Base-by-base conservation (phyloP, 805 yeast genomes). In the Priceomyces haplophilus region DNA sequence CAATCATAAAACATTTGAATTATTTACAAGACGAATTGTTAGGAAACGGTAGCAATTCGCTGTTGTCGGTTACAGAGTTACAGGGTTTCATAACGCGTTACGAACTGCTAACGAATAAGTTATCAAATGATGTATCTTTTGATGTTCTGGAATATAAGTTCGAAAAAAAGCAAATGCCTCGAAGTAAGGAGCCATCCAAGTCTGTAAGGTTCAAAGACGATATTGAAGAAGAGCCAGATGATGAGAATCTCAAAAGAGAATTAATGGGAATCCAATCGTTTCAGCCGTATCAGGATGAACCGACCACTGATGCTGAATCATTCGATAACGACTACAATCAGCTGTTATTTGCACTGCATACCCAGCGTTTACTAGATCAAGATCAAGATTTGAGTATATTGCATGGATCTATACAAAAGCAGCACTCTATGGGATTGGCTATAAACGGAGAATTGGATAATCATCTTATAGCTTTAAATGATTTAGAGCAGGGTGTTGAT, bases 401-500 rank as follows among this genome's bases (percentile, higher is more conserved):
- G 21, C 73, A 67, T 45, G 48, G 53, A 18, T 62, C 67, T 11
- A 61, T 71, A 7, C 53, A 53, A 23, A 49, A 55, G 19, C 76
- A 71, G 52, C 70, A 64, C 44, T 45, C 55, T 10, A 69, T 71
- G 73, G 75, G 75, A 4, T 41, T 55, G 11, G 53, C 47, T 23
- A 70, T 71, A 33, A 62, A 67, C 46, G 56, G 59, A 20, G 76
- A 71, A 45, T 40, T 71, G 8, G 74, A 71, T 43, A 67, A 69
- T 36, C 76, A 71, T 48, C 44, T 71, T 43, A 66, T 71, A 12
- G 40, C 69, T 12, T 59, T 71, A 43, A 60, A 61, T 44, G 75
- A 71, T 49, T 55, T 71, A 36, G 76, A 71, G 44, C 55, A 49
- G 31, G 75, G 75, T 1, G 72, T 69, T 7, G 75, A 68, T 36